These are phyloP conservation scores for Alectoria sarmentosa DNA, from an alignment of 495 filamentous ascomycete genomes.

Conservation along the genomic window DNA sequence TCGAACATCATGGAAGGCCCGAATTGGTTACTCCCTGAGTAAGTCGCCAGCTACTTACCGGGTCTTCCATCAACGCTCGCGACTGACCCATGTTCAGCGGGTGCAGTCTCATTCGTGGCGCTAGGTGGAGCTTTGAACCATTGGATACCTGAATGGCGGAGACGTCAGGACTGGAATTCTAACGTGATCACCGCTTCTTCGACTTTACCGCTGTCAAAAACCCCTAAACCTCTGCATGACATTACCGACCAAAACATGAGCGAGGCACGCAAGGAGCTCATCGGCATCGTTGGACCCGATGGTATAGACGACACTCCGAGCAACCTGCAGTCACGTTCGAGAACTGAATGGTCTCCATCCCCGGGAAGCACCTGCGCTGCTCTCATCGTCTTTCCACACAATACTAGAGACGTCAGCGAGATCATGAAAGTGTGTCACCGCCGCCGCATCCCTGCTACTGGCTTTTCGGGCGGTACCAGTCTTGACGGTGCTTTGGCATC, in stretches of 20 bases:
- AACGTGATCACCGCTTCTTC: neutral
- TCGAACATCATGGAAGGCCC: neutral
- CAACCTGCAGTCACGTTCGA: constrained; percentile 13
- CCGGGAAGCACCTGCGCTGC: constrained; percentile 4
- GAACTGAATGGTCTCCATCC: constrained; percentile 18
- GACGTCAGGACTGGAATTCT: neutral
- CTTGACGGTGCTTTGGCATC: constrained; percentile 57
- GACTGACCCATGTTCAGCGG: neutral
- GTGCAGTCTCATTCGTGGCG: neutral
- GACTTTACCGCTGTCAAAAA: neutral
- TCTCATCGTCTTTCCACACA: constrained; percentile 44
- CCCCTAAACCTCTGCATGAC: neutral
- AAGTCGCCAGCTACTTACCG: neutral
- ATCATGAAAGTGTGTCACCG: constrained; percentile 60
- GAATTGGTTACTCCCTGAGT: neutral
- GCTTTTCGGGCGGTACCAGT: constrained; percentile 57
- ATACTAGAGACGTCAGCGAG: constrained; percentile 48
- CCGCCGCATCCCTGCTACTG: constrained; percentile 54
- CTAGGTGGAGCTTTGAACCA: neutral
- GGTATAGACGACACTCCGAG: constrained; percentile 9
- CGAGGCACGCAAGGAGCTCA: constrained; percentile 16
- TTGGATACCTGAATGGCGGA: neutral
- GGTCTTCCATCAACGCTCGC: neutral
- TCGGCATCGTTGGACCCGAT: constrained; percentile 9
- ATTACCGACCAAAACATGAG: constrained; percentile 13